phyloP scores from a whole-genome alignment of 2,329 filamentous ascomycete species.

The Colletotrichum karsti region DNA sequence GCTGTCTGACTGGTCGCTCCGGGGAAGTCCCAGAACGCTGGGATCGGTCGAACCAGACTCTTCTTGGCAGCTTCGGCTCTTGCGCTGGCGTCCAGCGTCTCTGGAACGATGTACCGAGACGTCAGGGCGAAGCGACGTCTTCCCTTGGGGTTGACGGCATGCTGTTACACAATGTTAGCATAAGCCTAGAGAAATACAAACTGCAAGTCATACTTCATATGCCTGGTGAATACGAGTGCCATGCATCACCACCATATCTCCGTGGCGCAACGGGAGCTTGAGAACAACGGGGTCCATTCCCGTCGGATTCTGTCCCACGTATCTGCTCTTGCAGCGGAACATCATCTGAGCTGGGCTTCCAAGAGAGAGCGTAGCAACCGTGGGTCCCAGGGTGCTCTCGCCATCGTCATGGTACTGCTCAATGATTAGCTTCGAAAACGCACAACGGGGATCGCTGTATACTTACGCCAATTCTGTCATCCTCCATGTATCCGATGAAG shows the following conservation, averaged over 20 bases:
- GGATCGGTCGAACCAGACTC: constrained; percentile 41
- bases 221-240: constrained; percentile 65
- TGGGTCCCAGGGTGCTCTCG: constrained; percentile 68
- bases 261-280: constrained; percentile 60
- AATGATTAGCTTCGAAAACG: background rate
- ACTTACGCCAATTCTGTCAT: constrained; percentile 63
- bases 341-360: constrained; percentile 67
- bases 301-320: constrained; percentile 7
- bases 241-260: constrained; percentile 73
- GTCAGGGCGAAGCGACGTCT: constrained; percentile 66
- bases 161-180: constrained; percentile 44
- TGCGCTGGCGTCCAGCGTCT: constrained; percentile 44
- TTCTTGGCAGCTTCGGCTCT: constrained; percentile 36
- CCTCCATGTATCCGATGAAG: constrained; percentile 69
- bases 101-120: constrained; percentile 57
- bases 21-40: constrained; percentile 4
- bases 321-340: constrained; percentile 60
- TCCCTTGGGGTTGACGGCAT: constrained; percentile 59
- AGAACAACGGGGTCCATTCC: constrained; percentile 38
- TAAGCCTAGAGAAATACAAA: background rate
- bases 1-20: background rate
- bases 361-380: constrained; percentile 68
- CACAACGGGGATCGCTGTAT: background rate
- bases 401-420: constrained; percentile 73
- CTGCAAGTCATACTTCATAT: constrained; percentile 56